Evolutionary conservation across 2,329 filamentous ascomycete genomes (phyloP), one percentile per base, ranked within the genome.

Genomic region (Pezizomycotina sp.): DNA sequence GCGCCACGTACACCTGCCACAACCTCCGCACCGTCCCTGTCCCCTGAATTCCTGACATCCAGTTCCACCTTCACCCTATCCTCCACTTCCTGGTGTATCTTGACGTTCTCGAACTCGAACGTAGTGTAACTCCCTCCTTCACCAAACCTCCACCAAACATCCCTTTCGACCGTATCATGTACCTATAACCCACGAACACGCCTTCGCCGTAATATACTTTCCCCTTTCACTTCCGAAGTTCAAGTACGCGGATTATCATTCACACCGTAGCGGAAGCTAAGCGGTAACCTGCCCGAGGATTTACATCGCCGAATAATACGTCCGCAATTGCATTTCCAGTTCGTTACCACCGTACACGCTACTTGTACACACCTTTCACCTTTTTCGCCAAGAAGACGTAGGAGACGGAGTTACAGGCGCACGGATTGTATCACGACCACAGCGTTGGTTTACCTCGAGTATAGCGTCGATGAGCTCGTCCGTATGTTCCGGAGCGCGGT

Each of bases 141-240:
- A 2, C 74, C 74, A 49, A 79, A 79, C 42, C 65, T 58, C 46
- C 77, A 79, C 32, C 71, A 61, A 73, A 71, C 4, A 24, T 62
- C 57, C 31, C 74, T 64, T 16, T 62, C 61, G 8, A 62, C 58
- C 13, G 67, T 67, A 49, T 83, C 76, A 54, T 78, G 56, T 78
- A 73, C 12, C 70, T 60, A 56, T 83, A 82, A 2, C 77, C 77
- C 36, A 82, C 68, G 56, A 72, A 78, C 8, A 82, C 57, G 9
- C 74, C 76, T 55, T 83, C 77, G 34, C 74, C 74, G 51, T 82
- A 82, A 1, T 74, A 55, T 0, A 76, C 72, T 47, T 70, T 65
- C 30, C 68, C 56, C 52, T 78, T 74, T 80, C 75, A 32, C 74
- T 73, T 0, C 73, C 73, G 69, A 74, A 82, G 55, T 76, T 80